A percentile compares a stretch with the other conserved stretches of the same genome.
These are phyloP conservation scores for Apiospora saccharicola DNA, from an alignment of 2,329 filamentous ascomycete genomes.

Conservation along the genomic window DNA sequence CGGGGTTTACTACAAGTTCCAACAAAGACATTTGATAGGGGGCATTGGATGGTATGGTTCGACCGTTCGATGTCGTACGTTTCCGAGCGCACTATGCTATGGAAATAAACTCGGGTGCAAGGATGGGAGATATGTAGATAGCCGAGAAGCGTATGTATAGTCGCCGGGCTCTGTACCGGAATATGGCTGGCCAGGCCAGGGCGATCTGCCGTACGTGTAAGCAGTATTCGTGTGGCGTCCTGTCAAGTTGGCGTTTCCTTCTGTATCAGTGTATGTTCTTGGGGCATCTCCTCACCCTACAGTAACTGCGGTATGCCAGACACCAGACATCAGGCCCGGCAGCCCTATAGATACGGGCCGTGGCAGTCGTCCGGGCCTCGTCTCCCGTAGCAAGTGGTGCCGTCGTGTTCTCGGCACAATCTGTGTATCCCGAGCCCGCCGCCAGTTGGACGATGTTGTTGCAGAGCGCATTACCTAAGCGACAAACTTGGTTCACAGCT, in stretches of 20 bases:
- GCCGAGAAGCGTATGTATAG: conserved; percentile 3
- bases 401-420: neutral
- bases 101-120: conserved; percentile 9
- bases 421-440: neutral
- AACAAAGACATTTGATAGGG: neutral
- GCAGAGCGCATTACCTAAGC: neutral
- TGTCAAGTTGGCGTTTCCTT: neutral
- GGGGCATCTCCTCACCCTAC: neutral
- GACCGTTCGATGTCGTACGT: conserved; percentile 15
- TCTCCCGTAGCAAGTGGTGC: neutral
- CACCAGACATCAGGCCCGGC: neutral
- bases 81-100: neutral
- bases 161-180: neutral
- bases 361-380: neutral
- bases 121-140: conserved; percentile 14
- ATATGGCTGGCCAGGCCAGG: neutral
- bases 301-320: neutral
- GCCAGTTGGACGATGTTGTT: neutral
- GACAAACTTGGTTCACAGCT: neutral
- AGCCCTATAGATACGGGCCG: neutral
- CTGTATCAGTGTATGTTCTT: neutral
- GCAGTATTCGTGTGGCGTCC: neutral
- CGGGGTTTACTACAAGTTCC: neutral
- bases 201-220: neutral
- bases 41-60: conserved; percentile 9